Base-by-base conservation (phyloP, 306 rosid species). In the Fragaria iinumae region DNA sequence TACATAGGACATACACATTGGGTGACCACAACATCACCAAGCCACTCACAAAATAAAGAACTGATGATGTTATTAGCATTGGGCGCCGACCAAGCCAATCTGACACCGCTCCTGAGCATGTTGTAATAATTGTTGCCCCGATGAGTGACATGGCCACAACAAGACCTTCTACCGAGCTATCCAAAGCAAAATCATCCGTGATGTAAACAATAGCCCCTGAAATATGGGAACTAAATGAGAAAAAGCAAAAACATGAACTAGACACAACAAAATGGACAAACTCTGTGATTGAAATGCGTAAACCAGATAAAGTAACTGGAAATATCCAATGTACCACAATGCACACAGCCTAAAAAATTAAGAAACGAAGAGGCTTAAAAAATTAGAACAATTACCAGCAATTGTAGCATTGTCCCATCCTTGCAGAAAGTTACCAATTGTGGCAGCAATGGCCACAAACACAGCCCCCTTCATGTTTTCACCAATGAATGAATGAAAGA, bases 371-470 rank as follows among this genome's bases (percentile, higher is more conserved):
- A 72, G 20, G 67, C 67, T 8, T 63, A 20, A 47, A 41, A 56
- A 17, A 17, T 44, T 36, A 0, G 12, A 36, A 55, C 6, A 55
- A 6, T 16, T 87, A 93, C 98, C 98, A 34, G 98, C 98, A 80
- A 93, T 93, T 79, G 94, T 88, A 74, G 98, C 98, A 84, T 93
- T 93, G 83, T 93, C 98, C 98, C 98, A 90, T 82, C 98, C 98
- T 73, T 93, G 96, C 21, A 93, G 90, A 53, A 93, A 84, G 85
- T 90, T 93, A 3, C 98, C 98, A 56, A 93, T 81, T 72, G 98
- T 79, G 71, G 98, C 98, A 14, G 96, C 98, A 75, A 90, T 76
- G 81, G 96, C 96, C 67, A 93, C 98, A 11, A 93, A 71, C 20
- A 77, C 89, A 14, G 93, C 94, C 62, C 96, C 94, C n/a, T 81